A percentile compares a stretch with the other conserved stretches of the same genome.
phyloP scores from a whole-genome alignment of 1,139 yeast genomes.

The Chernovozyma sophiae-reginae region DNA sequence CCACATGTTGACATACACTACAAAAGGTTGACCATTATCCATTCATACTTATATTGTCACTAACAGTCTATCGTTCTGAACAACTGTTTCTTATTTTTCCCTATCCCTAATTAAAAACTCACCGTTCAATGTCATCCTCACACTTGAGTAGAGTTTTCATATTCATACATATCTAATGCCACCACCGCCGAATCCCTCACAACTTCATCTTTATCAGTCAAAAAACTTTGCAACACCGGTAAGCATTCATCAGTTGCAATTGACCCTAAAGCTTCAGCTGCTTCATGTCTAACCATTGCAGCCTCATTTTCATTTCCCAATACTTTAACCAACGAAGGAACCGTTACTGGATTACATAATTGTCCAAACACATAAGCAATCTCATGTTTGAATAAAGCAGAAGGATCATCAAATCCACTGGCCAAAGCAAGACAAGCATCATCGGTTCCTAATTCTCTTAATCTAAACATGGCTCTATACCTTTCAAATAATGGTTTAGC shows the following conservation, averaged over 20 bases:
- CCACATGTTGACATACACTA: too few species aligned
- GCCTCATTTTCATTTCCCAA: conserved; percentile 76
- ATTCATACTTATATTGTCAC: too few species aligned
- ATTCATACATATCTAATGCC: conserved; percentile 97
- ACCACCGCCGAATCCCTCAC: conserved; percentile 96
- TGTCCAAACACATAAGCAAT: conserved; percentile 98
- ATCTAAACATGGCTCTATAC: conserved; percentile 97
- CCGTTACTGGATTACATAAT: conserved; percentile 88
- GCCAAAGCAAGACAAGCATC: conserved; percentile 93
- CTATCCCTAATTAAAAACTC: too few species aligned
- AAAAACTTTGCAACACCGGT: conserved; percentile 76
- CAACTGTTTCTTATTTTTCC: too few species aligned
- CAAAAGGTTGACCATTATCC: too few species aligned
- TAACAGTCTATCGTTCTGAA: too few species aligned
- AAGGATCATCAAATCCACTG: conserved; percentile 80
- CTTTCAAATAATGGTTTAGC: conserved; percentile 80
- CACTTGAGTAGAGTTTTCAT: conserved; percentile 81
- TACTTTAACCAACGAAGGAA: conserved; percentile 81
- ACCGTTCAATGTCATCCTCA: too few species aligned
- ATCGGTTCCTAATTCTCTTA: conserved; percentile 89
- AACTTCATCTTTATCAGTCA: conserved; percentile 79
- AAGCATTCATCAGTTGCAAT: conserved; percentile 96
- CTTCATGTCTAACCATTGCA: conserved; percentile 99
- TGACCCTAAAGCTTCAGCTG: conserved; percentile 97
- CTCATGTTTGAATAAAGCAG: conserved; percentile 95